Conservation (phyloP, 2,329 filamentous ascomycete genomes). For the Arthrobotrys megalospora region DNA sequence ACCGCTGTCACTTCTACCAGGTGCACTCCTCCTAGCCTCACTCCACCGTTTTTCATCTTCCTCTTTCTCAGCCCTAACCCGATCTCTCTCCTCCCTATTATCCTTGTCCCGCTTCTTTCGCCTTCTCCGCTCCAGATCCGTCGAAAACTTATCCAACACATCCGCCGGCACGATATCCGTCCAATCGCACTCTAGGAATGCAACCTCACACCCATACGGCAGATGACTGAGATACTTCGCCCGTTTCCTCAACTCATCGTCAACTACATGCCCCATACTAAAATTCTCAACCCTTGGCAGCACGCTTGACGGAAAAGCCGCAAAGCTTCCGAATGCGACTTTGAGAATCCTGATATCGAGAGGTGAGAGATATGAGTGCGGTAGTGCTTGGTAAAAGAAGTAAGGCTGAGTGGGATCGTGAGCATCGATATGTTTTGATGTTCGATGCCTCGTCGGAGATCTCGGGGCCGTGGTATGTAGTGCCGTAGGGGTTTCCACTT, state of each 20-base stretch:
- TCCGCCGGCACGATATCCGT: slow-evolving; percentile 85
- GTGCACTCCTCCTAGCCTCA: slow-evolving; percentile 74
- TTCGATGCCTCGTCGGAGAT: slow-evolving; percentile 41
- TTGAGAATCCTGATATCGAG: slow-evolving; percentile 94
- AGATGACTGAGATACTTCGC: slow-evolving; percentile 90
- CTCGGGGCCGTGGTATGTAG: slow-evolving; percentile 15
- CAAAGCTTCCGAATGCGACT: slow-evolving; percentile 86
- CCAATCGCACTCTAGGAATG: slow-evolving; percentile 94
- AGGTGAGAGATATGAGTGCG: slow-evolving; percentile 90
- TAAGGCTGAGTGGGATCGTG: slow-evolving; percentile 73
- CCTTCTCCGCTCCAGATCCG: slow-evolving; percentile 81
- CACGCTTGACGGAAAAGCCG: slow-evolving; percentile 85
- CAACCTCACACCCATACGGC: slow-evolving; percentile 90
- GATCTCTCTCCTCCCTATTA: slow-evolving; percentile 86
- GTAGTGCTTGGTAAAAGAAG: slow-evolving; percentile 88
- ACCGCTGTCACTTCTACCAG: slow-evolving; percentile 63
- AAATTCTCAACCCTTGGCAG: slow-evolving; percentile 90
- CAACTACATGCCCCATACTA: slow-evolving; percentile 87
- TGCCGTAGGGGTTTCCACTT: slow-evolving; percentile 7
- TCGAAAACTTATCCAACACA: slow-evolving; percentile 80
- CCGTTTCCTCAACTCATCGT: slow-evolving; percentile 85
- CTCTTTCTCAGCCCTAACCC: slow-evolving; percentile 83
- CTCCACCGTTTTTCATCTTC: slow-evolving; percentile 80
- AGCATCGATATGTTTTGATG: slow-evolving; percentile 53
- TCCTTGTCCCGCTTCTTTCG: slow-evolving; percentile 87